phyloP scores from a whole-genome alignment of 179 eudicot genomes.

The Pouteria campechiana region DNA sequence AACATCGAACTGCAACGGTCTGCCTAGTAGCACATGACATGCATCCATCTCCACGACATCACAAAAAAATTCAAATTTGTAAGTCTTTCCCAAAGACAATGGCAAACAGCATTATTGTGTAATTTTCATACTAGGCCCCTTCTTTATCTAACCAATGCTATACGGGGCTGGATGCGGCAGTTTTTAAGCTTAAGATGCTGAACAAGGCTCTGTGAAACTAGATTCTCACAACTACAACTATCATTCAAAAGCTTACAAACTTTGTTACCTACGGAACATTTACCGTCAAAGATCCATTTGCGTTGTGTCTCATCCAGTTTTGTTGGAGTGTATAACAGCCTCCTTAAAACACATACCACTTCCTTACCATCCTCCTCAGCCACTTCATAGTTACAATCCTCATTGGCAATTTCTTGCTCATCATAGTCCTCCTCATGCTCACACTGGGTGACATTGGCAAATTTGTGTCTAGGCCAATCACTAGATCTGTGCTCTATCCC shows the following conservation, averaged over 20 bases:
- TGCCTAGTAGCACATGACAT: slow-evolving; percentile 1
- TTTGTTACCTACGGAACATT: neutral
- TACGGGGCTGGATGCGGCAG: neutral
- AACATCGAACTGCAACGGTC: neutral
- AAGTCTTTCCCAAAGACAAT: neutral
- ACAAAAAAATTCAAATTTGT: neutral
- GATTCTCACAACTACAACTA: slow-evolving; percentile 8
- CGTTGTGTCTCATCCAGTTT: no score
- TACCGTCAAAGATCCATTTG: neutral
- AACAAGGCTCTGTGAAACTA: neutral
- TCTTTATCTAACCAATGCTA: neutral
- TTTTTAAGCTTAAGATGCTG: neutral
- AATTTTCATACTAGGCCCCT: neutral
- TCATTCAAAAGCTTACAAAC: slow-evolving; percentile 8
- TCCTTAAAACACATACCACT: no score
- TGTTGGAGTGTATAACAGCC: no score
- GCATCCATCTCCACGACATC: slow-evolving; percentile 1
- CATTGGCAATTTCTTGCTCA: no score
- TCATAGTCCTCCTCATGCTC: no score
- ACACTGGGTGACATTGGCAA: no score
- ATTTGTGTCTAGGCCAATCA: no score
- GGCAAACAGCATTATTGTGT: neutral
- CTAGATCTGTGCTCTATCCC: no score
- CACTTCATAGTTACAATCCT: no score
- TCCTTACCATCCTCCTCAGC: no score